These are phyloP conservation scores for Citrus unshiu DNA, from an alignment of 345 rosid species.

Conservation along the genomic window DNA sequence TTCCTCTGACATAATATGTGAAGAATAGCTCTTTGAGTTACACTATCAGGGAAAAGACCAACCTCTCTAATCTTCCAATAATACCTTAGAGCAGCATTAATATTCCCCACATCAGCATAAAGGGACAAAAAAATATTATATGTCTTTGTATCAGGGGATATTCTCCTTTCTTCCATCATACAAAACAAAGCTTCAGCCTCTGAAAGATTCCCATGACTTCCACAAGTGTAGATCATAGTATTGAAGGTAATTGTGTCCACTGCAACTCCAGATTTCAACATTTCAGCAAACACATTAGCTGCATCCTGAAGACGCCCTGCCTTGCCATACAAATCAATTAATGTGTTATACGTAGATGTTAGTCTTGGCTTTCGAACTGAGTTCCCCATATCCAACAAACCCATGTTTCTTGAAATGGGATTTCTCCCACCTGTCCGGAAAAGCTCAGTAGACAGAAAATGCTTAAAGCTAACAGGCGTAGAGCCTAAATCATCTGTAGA, in stretches of 20 bases:
- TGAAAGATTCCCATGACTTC: slow-evolving; percentile 60
- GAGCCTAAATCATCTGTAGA: slow-evolving; percentile 36
- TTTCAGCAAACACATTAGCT: slow-evolving; percentile 67
- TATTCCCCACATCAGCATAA: slow-evolving; percentile 66
- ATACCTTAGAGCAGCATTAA: slow-evolving; percentile 59
- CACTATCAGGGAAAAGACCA: slow-evolving; percentile 74
- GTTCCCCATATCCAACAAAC: slow-evolving; percentile 24
- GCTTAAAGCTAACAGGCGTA: slow-evolving; percentile 59
- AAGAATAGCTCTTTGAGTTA: slow-evolving; percentile 71
- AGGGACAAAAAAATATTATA: slow-evolving; percentile 71
- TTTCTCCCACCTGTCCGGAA: slow-evolving; percentile 67
- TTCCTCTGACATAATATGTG: slow-evolving; percentile 60
- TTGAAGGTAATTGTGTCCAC: slow-evolving; percentile 80
- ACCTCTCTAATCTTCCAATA: slow-evolving; percentile 64
- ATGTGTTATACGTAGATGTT: slow-evolving; percentile 72
- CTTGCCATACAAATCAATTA: slow-evolving; percentile 92
- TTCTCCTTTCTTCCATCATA: slow-evolving; percentile 71
- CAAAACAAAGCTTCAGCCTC: slow-evolving; percentile 78
- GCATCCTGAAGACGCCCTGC: slow-evolving; percentile 85
- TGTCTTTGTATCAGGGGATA: slow-evolving; percentile 75
- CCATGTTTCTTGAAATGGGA: slow-evolving; percentile 32
- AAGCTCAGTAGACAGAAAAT: slow-evolving; percentile 75
- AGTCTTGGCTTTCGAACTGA: slow-evolving; percentile 50
- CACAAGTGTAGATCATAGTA: slow-evolving; percentile 86
- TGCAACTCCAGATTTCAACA: slow-evolving; percentile 71